Percentiles rank a stretch among this genome's conserved stretches.
These are phyloP conservation scores for Schizochytrium sp. DNA, from an alignment of 108 stramenopile genomes.

Conservation along the genomic window DNA sequence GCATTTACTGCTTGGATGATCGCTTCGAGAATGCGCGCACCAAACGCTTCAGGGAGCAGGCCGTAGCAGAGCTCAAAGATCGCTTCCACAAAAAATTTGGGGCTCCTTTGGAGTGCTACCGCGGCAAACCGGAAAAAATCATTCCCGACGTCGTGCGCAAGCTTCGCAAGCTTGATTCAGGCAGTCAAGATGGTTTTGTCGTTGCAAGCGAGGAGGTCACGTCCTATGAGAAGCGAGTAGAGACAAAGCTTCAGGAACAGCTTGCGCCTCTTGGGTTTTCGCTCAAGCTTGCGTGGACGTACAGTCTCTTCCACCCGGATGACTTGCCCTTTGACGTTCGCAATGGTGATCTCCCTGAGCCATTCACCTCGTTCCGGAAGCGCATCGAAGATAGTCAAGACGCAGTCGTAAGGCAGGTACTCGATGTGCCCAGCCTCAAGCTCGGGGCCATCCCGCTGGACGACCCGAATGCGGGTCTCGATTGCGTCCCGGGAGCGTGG, in stretches of 20 bases:
- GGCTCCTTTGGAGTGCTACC: neutral
- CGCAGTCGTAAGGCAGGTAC: neutral
- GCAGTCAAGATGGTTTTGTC: neutral
- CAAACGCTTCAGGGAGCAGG: neutral
- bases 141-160: neutral
- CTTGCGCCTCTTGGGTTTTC: neutral
- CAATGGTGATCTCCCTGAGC: constrained; percentile 54
- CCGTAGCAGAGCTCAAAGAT: neutral
- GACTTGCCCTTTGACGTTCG: constrained; percentile 60
- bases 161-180: neutral
- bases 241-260: neutral
- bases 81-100: neutral
- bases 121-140: neutral
- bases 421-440: neutral
- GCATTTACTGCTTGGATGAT: neutral
- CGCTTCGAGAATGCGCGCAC: neutral
- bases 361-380: constrained; percentile 80
- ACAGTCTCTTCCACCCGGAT: constrained; percentile 71
- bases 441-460: neutral
- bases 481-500: too few relatives aligned
- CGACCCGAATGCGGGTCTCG: neutral
- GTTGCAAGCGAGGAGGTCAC: constrained; percentile 31
- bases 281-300: constrained; percentile 67
- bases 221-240: constrained; percentile 24
- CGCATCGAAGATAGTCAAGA: constrained; percentile 61